A percentile compares a stretch with the other conserved stretches of the same genome.
These are phyloP conservation scores for Ogataea hybrid DNA, from an alignment of 1,139 yeast genomes.

Conservation along the genomic window DNA sequence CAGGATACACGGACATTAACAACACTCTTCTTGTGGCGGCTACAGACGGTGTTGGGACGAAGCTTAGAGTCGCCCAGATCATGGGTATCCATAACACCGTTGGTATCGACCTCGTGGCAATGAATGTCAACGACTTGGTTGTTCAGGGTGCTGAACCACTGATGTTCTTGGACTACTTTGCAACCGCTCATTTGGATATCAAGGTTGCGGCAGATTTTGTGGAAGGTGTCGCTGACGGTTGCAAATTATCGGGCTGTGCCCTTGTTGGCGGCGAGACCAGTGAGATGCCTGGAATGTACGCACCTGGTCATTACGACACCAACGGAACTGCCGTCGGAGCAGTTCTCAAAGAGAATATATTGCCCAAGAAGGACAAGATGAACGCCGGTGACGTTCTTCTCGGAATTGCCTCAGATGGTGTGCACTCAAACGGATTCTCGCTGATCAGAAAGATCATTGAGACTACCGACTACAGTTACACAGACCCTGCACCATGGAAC, in stretches of 20 bases:
- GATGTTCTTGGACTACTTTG: conserved; percentile 93
- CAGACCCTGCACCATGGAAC: conserved; percentile 85
- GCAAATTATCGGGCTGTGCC: conserved; percentile 95
- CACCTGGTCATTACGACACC: conserved; percentile 93
- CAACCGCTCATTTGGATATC: conserved; percentile 88
- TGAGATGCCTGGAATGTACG: conserved; percentile 99
- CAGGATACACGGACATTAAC: conserved; percentile 71
- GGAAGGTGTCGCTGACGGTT: conserved; percentile 94
- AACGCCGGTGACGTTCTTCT: conserved; percentile 74
- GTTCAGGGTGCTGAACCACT: conserved; percentile 99
- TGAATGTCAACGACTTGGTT: conserved; percentile 96
- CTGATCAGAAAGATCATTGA: conserved; percentile 93
- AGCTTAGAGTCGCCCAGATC: conserved; percentile 90
- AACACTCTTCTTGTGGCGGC: conserved; percentile 91
- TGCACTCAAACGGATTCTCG: conserved; percentile 96
- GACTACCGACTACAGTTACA: conserved; percentile 63
- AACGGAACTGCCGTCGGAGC: conserved; percentile 99
- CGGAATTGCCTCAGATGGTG: conserved; percentile 88
- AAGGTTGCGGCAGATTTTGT: conserved; percentile 85
- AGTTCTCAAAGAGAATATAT: conserved; percentile 71
- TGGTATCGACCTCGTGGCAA: conserved; percentile 97
- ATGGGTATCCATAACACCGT: conserved; percentile 90
- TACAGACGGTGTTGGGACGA: conserved; percentile 99
- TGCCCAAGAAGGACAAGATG: conserved; percentile 73
- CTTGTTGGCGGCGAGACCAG: conserved; percentile 98